These are phyloP conservation scores for Chlamydomonas sphaeroides DNA, from an alignment of 139 green algal genomes.

Conservation along the genomic window DNA sequence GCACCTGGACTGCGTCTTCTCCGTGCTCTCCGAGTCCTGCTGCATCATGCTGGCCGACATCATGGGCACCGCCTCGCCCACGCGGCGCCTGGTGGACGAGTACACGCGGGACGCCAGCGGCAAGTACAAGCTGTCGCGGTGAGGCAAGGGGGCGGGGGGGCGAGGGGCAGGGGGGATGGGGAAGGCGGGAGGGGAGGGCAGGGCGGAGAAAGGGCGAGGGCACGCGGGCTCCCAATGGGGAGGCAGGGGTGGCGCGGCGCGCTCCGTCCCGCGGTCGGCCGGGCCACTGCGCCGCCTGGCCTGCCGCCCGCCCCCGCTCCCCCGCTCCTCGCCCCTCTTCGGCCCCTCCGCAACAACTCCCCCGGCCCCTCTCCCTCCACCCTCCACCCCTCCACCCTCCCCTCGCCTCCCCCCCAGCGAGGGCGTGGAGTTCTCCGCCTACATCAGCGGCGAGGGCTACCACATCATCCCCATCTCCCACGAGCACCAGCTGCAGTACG, in stretches of 20 bases:
- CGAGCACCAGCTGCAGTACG: conserved; percentile 91
- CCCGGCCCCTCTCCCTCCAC: background rate
- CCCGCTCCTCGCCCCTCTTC: too few relatives aligned
- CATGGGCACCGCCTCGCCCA: conserved; percentile 79
- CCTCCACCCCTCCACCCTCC: background rate
- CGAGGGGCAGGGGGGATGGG: background rate
- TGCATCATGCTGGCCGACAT: conserved; percentile 95
- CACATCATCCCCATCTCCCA: conserved; percentile 90
- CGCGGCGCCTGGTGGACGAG: conserved; percentile 81
- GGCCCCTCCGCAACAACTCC: background rate
- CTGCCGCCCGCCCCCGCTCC: too few relatives aligned
- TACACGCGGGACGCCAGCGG: conserved; percentile 59
- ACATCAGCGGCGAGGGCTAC: conserved; percentile 86
- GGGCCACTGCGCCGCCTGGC: too few relatives aligned
- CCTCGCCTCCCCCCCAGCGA: conserved; percentile 39
- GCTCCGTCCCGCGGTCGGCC: too few relatives aligned
- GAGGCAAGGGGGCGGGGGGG: background rate
- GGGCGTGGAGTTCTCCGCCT: conserved; percentile 86
- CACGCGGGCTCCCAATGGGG: background rate
- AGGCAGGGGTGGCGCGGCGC: too few relatives aligned
- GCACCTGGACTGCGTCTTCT: conserved; percentile 97
- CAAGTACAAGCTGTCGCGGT: conserved; percentile 61
- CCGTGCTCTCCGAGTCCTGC: conserved; percentile 79
- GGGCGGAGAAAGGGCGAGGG: background rate
- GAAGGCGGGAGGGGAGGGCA: background rate